Percentiles rank a stretch among this genome's conserved stretches.
Evolutionary conservation across 192 early-diverging fungal species (phyloP).

Genomic region (Entrophospora sp.): DNA sequence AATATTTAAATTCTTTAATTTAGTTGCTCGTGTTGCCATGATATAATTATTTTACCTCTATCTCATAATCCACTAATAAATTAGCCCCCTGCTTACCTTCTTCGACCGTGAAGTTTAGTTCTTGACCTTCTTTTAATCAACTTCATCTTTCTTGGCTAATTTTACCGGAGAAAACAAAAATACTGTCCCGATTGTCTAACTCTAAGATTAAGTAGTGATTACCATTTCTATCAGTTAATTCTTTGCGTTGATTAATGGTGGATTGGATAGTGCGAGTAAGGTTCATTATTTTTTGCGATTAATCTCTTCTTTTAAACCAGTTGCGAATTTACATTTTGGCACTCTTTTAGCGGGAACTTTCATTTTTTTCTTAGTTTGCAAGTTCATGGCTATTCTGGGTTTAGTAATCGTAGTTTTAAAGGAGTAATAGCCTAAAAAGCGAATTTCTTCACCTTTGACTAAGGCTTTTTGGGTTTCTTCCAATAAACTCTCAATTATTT

Average conservation of each 20-base stretch:
- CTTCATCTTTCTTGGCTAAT: not conserved
- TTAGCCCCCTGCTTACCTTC: not conserved
- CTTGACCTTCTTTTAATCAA: slow-evolving; percentile 6
- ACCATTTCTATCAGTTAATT: not conserved
- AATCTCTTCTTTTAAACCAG: not conserved
- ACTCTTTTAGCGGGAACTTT: slow-evolving; percentile 4
- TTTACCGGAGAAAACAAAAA: slow-evolving; percentile 3
- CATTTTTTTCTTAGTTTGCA: slow-evolving; percentile 13
- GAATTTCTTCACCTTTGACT: slow-evolving; percentile 4
- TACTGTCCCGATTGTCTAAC: not conserved
- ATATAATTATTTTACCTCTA: not conserved
- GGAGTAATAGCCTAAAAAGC: not conserved
- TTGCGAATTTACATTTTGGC: not conserved
- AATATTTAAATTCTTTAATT: not conserved
- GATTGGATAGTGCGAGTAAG: not conserved
- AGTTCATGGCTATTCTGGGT: not conserved
- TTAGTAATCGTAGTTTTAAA: not conserved
- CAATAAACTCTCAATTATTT: not conserved
- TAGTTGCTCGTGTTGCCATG: not conserved
- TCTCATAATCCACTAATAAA: slow-evolving; percentile 2
- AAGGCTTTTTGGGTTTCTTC: slow-evolving; percentile 4
- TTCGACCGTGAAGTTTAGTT: not conserved
- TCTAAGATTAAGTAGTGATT: not conserved
- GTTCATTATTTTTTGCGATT: not conserved
- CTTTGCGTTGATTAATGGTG: not conserved